A percentile compares a stretch with the other conserved stretches of the same genome.
Evolutionary conservation across 2,329 filamentous ascomycete genomes (phyloP).

Genomic region (Trichoderma sp.): DNA sequence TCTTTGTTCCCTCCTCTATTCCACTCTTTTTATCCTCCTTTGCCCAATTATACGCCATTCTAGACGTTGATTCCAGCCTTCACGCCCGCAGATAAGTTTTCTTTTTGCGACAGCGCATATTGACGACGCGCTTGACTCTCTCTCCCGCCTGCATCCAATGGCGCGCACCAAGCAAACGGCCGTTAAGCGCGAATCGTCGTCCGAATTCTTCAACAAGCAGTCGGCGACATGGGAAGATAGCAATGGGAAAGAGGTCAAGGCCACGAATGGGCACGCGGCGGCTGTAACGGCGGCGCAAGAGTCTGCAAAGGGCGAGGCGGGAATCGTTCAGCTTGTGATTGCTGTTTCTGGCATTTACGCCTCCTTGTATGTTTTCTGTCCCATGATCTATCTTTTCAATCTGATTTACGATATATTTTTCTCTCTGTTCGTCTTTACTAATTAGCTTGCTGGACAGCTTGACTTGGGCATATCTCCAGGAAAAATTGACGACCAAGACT

Average conservation of each 20-base stretch:
- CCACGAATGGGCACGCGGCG: constrained; percentile 33
- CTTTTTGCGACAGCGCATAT: background rate
- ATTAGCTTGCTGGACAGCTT: constrained; percentile 51
- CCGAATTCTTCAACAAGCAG: constrained; percentile 61
- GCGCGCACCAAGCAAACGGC: constrained; percentile 72
- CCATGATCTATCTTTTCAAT: background rate
- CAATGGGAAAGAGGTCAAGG: constrained; percentile 35
- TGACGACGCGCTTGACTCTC: constrained; percentile 1
- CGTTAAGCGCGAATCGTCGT: constrained; percentile 65
- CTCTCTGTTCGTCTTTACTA: background rate
- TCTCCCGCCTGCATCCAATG: constrained; percentile 48
- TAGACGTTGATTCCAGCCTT: background rate
- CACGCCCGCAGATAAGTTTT: background rate
- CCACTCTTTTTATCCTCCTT: background rate
- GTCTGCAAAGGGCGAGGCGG: constrained; percentile 53
- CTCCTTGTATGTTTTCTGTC: constrained; percentile 71
- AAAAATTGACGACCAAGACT: constrained; percentile 91
- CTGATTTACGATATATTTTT: background rate
- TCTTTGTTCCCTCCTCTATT: background rate
- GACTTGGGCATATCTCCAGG: constrained; percentile 95
- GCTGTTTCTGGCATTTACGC: constrained; percentile 96
- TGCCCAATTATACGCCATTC: background rate
- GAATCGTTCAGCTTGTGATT: constrained; percentile 74
- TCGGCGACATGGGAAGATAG: constrained; percentile 42
- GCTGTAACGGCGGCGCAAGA: constrained; percentile 33